Percentiles rank a stretch among this genome's conserved stretches.
Evolutionary conservation across 768 basidiomycete genomes (phyloP).

Genomic region (Glaciozyma antarctica): DNA sequence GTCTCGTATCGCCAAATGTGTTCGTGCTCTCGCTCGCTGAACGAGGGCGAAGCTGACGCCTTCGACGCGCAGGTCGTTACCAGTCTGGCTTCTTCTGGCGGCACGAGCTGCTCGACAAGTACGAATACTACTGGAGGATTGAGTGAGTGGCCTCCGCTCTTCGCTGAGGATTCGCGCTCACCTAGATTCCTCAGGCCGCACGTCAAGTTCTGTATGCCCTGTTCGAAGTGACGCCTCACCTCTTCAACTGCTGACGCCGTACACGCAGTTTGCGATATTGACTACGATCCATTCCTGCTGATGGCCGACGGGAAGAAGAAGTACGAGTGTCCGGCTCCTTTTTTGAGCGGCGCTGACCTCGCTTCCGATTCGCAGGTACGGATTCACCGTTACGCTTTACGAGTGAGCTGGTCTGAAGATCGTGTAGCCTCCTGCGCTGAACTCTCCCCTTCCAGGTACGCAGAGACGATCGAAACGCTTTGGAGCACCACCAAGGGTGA

Average conservation of each 20-base stretch:
- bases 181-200: constrained; percentile 72
- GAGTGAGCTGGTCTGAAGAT: constrained; percentile 40
- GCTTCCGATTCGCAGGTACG: constrained; percentile 56
- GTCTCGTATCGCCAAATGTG: constrained; percentile 57
- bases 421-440: too few species aligned
- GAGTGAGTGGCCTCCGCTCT: constrained; percentile 40
- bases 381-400: constrained; percentile 51
- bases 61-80: constrained; percentile 52
- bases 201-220: constrained; percentile 68
- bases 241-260: not conserved
- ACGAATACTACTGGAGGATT: constrained; percentile 79
- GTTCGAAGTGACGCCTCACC: constrained; percentile 28
- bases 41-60: constrained; percentile 50
- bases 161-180: not conserved
- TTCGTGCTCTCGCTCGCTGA: constrained; percentile 52
- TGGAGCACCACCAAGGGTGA: constrained; percentile 66
- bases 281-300: constrained; percentile 63
- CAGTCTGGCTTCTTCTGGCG: constrained; percentile 63
- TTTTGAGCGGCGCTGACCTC: too few species aligned
- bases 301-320: constrained; percentile 59
- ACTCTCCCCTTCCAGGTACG: constrained; percentile 42
- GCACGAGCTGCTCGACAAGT: constrained; percentile 63
- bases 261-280: constrained; percentile 11
- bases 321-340: too few species aligned
- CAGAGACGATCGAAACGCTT: constrained; percentile 66